A percentile compares a stretch with the other conserved stretches of the same genome.
Evolutionary conservation across 163 green algal genomes (phyloP).

Genomic region (Chlorella variabilis): DNA sequence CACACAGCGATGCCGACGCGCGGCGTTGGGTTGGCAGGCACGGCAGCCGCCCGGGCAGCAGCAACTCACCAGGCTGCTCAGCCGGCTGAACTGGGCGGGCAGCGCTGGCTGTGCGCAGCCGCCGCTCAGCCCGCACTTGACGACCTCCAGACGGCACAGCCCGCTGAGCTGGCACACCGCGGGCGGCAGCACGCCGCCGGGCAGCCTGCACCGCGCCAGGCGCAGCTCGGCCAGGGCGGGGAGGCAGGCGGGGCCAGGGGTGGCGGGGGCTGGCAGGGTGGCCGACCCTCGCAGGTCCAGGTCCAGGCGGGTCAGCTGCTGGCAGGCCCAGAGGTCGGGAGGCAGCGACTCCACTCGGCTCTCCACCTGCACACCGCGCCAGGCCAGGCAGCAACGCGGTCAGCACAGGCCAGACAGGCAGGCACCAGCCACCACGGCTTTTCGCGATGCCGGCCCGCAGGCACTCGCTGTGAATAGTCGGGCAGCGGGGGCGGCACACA

Average conservation of each 20-base stretch:
- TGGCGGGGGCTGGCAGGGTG: background rate
- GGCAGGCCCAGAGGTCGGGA: conserved; percentile 19
- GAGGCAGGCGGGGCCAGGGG: background rate
- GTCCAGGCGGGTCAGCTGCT: conserved; percentile 21
- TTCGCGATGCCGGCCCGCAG: too few relatives aligned
- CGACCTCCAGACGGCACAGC: conserved; percentile 9
- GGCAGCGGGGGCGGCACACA: background rate
- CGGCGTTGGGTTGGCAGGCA: too few relatives aligned
- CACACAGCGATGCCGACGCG: too few relatives aligned
- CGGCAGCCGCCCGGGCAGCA: background rate
- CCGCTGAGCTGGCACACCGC: conserved; percentile 7
- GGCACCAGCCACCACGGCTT: too few relatives aligned
- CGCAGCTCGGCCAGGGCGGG: conserved; percentile 6
- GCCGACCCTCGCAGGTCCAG: conserved; percentile 11
- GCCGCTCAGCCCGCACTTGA: conserved; percentile 15
- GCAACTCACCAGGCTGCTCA: conserved; percentile 4
- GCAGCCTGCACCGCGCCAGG: conserved; percentile 16
- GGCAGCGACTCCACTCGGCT: conserved; percentile 18
- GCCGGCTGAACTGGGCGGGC: background rate
- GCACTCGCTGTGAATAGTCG: background rate
- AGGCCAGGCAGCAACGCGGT: background rate
- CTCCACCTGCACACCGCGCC: background rate
- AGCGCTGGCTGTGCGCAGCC: background rate
- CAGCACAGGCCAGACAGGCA: too few relatives aligned
- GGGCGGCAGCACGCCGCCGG: conserved; percentile 3